A percentile compares a stretch with the other conserved stretches of the same genome.
Evolutionary conservation across 2,329 filamentous ascomycete genomes (phyloP).

Genomic region (Aspergillus pseudoglaucus): DNA sequence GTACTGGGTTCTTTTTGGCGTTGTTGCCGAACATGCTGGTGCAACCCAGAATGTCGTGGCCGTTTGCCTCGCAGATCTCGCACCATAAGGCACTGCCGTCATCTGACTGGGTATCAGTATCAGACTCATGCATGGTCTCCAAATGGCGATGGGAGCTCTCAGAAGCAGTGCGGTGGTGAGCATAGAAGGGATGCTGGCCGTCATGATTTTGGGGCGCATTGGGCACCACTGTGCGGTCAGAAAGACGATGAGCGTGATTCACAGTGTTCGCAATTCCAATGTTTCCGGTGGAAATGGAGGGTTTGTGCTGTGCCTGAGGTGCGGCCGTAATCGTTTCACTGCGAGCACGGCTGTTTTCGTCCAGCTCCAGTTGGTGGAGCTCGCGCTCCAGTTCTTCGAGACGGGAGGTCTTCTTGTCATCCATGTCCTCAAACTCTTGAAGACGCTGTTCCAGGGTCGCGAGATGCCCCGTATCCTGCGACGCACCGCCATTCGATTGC

Average conservation of each 20-base stretch:
- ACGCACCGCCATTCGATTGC: slow-evolving; percentile 19
- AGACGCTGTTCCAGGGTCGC: slow-evolving; percentile 72
- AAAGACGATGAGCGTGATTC: slow-evolving; percentile 34
- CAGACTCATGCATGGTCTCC: slow-evolving; percentile 36
- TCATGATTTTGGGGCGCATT: slow-evolving; percentile 34
- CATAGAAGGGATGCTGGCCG: slow-evolving; percentile 18
- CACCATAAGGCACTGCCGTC: slow-evolving; percentile 77
- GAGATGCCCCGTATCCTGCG: slow-evolving; percentile 47
- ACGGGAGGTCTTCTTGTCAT: slow-evolving; percentile 64
- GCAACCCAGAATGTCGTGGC: slow-evolving; percentile 91
- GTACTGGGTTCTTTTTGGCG: slow-evolving; percentile 11
- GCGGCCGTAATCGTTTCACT: slow-evolving; percentile 32
- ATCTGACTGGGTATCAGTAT: slow-evolving; percentile 50
- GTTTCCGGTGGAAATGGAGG: slow-evolving; percentile 21
- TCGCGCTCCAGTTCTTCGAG: slow-evolving; percentile 86
- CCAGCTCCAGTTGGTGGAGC: slow-evolving; percentile 44
- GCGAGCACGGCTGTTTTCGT: slow-evolving; percentile 23
- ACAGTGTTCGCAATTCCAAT: slow-evolving; percentile 17
- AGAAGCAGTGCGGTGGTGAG: slow-evolving; percentile 20
- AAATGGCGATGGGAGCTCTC: slow-evolving; percentile 26
- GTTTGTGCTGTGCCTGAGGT: slow-evolving; percentile 27
- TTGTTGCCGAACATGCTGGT: slow-evolving; percentile 70
- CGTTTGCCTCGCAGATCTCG: slow-evolving; percentile 87
- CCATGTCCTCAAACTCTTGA: slow-evolving; percentile 64
- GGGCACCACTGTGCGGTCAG: slow-evolving; percentile 38